These are phyloP conservation scores for Colletotrichum lindemuthianum DNA, from an alignment of 2,329 filamentous ascomycete species.

Conservation along the genomic window DNA sequence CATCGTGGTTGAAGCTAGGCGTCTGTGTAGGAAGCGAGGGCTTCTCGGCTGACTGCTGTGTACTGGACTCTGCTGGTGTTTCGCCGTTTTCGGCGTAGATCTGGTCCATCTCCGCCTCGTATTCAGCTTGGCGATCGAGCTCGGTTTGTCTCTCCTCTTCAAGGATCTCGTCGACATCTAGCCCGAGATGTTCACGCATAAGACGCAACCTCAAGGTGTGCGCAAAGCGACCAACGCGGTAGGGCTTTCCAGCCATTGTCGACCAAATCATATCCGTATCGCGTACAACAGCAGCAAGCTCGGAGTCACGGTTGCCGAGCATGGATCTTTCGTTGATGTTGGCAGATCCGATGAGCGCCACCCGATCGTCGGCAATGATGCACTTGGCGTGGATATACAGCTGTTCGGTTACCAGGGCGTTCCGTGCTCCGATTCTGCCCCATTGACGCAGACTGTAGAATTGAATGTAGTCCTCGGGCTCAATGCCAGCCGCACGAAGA, in stretches of 20 bases:
- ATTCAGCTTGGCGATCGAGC: constrained; percentile 64
- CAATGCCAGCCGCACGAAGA: constrained; percentile 80
- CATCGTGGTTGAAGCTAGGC: constrained; percentile 79
- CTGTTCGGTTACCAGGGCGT: constrained; percentile 90
- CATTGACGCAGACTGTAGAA: constrained; percentile 94
- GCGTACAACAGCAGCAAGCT: constrained; percentile 88
- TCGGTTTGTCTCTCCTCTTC: constrained; percentile 80
- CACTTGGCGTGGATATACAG: constrained; percentile 98
- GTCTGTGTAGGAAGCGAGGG: constrained; percentile 19
- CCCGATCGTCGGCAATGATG: constrained; percentile 93
- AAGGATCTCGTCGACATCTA: constrained; percentile 91
- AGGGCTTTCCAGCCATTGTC: constrained; percentile 89
- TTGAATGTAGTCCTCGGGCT: constrained; percentile 93
- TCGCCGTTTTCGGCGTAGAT: constrained; percentile 65
- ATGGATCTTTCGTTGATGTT: constrained; percentile 99
- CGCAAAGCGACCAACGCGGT: constrained; percentile 90
- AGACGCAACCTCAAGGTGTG: constrained; percentile 91
- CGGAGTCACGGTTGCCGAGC: constrained; percentile 91
- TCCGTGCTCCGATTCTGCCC: constrained; percentile 84
- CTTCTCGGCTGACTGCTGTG: constrained; percentile 9
- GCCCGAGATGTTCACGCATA: constrained; percentile 96
- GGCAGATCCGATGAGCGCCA: constrained; percentile 93
- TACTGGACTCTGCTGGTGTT: constrained; percentile 35
- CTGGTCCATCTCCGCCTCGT: constrained; percentile 68
- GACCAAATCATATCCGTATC: constrained; percentile 95